Evolutionary conservation across 2,329 filamentous ascomycete species (phyloP).

Genomic region (Stachybotrys elegans): DNA sequence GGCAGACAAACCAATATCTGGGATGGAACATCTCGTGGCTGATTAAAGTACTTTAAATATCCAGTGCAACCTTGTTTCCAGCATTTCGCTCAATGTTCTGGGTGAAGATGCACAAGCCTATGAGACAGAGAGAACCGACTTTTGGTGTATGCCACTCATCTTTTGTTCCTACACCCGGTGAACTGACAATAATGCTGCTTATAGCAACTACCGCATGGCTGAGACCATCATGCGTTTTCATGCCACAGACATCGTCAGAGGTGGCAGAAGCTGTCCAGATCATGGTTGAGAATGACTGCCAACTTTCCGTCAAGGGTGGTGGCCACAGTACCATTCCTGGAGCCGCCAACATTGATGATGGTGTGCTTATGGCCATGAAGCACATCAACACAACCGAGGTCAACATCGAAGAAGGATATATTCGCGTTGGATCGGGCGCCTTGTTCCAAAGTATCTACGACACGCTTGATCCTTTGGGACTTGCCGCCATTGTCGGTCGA

Average conservation of each 20-base stretch:
- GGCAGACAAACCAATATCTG: too few species aligned
- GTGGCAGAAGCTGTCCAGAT: background rate
- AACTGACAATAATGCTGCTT: background rate
- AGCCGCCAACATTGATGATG: constrained; percentile 11
- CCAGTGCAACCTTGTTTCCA: too few species aligned
- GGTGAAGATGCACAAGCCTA: too few species aligned
- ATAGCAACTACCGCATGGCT: background rate
- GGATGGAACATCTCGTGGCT: too few species aligned
- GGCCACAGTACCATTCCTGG: constrained; percentile 11
- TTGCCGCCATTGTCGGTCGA: constrained; percentile 8
- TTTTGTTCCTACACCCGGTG: too few species aligned
- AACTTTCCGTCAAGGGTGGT: constrained; percentile 9
- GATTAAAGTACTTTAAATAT: too few species aligned
- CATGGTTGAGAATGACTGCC: constrained; percentile 8
- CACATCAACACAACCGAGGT: constrained; percentile 6
- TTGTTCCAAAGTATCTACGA: constrained; percentile 7
- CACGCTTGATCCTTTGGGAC: constrained; percentile 6
- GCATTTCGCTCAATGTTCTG: too few species aligned
- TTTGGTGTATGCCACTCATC: too few species aligned
- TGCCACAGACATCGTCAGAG: background rate
- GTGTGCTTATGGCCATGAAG: constrained; percentile 10
- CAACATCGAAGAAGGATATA: constrained; percentile 2
- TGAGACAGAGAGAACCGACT: too few species aligned
- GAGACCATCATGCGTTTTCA: background rate
- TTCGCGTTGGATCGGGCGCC: constrained; percentile 9